Evolutionary conservation across 306 rosid species (phyloP), one percentile per base, ranked within the genome.

Genomic region (Glycine soja): DNA sequence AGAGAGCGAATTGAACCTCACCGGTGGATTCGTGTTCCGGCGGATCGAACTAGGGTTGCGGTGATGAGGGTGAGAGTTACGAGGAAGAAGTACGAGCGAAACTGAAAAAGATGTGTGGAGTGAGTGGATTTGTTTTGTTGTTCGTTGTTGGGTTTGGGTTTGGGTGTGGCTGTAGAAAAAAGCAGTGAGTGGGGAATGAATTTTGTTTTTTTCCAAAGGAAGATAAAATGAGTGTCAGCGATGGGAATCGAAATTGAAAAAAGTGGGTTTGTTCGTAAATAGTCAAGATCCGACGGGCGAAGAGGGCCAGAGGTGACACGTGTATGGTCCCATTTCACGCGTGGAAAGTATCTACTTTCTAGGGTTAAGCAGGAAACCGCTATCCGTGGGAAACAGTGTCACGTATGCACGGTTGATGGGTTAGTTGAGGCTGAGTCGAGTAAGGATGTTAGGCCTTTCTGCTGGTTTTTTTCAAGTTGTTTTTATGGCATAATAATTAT

Each of bases 1-100:
- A 75, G 46, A 57, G 57, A 18, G 18, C 6, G 40, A 74, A 87
- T 78, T 81, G 77, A 50, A 77, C 42, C 73, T 61, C 69, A 93
- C 93, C 85, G 82, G 88, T 79, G 82, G 70, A 53, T 82, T 79
- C 57, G 59, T 77, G 52, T 72, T 74, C 75, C 74, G 53, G 78
- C 58, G 54, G 76, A 88, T 86, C 84, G 70, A 92, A 85, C 87
- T 93, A 96, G 99, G 98, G 98, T 95, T 91, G 91, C 74, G 40
- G 92, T 91, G 90, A 89, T 85, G 89, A 86, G 88, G 92, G 89
- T 86, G 89, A 86, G 62, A 74, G 80, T 59, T 70, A 74, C 51
- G 70, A 56, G 77, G 80, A 75, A 86, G 46, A 77, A 38, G 96
- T 2, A 80, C n/a, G 80, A 64, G 88, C 90, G 87, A 47, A 52